phyloP scores from a whole-genome alignment of 805 yeast genomes.

The Spathaspora hagerdaliae region DNA sequence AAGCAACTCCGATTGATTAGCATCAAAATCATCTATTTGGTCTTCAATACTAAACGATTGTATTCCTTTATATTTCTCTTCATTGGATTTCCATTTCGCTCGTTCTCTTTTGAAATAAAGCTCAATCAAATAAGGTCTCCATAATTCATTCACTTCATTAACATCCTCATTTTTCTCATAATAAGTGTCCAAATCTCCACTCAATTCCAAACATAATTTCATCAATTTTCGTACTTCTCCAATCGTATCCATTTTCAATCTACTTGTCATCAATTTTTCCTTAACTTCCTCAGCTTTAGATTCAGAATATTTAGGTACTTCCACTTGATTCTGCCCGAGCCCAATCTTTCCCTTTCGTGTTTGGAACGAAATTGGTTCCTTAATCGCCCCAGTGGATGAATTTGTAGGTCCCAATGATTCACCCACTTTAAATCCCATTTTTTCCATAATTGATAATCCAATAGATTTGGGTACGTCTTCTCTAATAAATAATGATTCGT shows the following conservation, averaged over 20 bases:
- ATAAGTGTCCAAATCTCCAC: conserved; percentile 31
- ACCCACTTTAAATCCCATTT: conserved; percentile 56
- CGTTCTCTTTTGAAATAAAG: not conserved
- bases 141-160: conserved; percentile 28
- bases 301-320: not conserved
- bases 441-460: conserved; percentile 51
- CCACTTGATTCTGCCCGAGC: conserved; percentile 12
- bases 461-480: conserved; percentile 22
- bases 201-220: conserved; percentile 38
- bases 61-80: conserved; percentile 1
- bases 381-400: conserved; percentile 9
- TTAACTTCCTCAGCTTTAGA: conserved; percentile 2
- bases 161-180: conserved; percentile 19
- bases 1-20: conserved; percentile 29
- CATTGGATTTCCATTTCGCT: conserved; percentile 4
- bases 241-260: not conserved
- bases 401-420: conserved; percentile 35
- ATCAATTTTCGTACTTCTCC: conserved; percentile 24
- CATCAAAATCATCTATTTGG: conserved; percentile 11
- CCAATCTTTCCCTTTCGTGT: conserved; percentile 15
- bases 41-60: not conserved
- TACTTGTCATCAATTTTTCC: not conserved
- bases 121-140: conserved; percentile 31
- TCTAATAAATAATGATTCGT: conserved; percentile 7
- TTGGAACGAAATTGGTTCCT: conserved; percentile 29